Base-by-base conservation (phyloP, 768 basidiomycete species). In the Phylloporus scabripes region DNA sequence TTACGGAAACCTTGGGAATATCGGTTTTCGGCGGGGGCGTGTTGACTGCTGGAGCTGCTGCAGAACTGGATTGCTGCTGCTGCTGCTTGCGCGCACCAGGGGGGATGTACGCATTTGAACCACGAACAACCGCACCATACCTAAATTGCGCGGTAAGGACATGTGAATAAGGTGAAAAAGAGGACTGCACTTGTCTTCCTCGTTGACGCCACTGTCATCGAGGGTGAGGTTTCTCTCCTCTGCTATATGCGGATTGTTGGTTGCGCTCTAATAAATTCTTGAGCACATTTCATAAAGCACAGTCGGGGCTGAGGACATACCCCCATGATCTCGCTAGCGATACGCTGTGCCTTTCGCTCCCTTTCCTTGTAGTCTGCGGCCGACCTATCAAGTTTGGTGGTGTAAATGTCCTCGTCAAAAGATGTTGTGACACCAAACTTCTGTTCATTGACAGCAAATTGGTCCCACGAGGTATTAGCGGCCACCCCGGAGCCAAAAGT, bases 361-460 rank as follows among this genome's bases (percentile, higher is more conserved):
- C 82, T 78, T 70, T 92, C 89, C 70, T 86, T 89, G 67, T 78
- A 99, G 67, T 94, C 93, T 18, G 85, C 79, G 7, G 81, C 86
- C 46, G 71, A 79, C 54, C 89, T 81, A 63, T 98, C 91, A 39
- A 99, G 75, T 70, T 83, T 92, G 15, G 95, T 98, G 10, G 96
- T 98, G 67, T 99, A 99, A 29, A 83, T 63, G 49, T 95, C 89
- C 71, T 99, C 96, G 60, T 95, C 86, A 68, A 91, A 99, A 58
- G 80, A 81, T 8, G 92, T 92, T 60, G 76, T 92, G 53, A 95
- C 83, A 20, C 96, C 96, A 62, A 96, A 98, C 48, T 91, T 75
- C 59, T 87, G 77, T 69, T 98, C 95, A 68, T 98, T 99, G 36
- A 75, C 90, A 17, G 83, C 84, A 59, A 95, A 99, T 67, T 96